phyloP scores from a whole-genome alignment of 305 asterid species.

The Fraxinus platypoda region DNA sequence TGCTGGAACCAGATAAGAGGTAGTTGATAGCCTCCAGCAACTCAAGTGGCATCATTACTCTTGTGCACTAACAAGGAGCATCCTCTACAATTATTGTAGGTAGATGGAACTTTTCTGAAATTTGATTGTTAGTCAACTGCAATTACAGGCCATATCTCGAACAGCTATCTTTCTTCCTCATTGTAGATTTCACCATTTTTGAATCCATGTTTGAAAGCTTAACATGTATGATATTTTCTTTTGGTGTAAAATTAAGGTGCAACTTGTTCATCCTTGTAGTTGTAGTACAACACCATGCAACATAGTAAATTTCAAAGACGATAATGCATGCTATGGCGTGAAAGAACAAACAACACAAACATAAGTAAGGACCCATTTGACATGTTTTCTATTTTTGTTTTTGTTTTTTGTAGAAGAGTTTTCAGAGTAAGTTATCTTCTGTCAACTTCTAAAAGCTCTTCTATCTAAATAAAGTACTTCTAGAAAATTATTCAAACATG shows the following conservation, averaged over 20 bases:
- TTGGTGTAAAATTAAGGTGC: not conserved
- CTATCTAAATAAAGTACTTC: too few relatives aligned
- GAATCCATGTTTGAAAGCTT: not conserved
- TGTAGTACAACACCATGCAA: not conserved
- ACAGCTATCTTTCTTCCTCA: not conserved
- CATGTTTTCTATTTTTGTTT: too few relatives aligned
- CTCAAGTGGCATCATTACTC: not conserved
- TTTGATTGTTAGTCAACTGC: not conserved
- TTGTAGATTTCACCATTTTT: not conserved
- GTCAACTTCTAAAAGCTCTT: too few relatives aligned
- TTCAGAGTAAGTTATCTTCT: too few relatives aligned
- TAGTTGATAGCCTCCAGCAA: not conserved
- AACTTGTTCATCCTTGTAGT: not conserved
- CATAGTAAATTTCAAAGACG: not conserved
- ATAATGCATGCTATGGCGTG: not conserved
- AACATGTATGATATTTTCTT: not conserved
- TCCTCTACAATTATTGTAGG: not conserved
- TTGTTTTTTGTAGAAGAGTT: too few relatives aligned
- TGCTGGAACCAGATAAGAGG: not conserved
- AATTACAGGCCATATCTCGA: not conserved
- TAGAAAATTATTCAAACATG: not conserved
- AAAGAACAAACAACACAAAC: too few relatives aligned
- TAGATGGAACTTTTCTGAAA: not conserved
- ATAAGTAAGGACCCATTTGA: too few relatives aligned
- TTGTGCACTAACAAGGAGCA: not conserved